A percentile compares a stretch with the other conserved stretches of the same genome.
phyloP scores from a whole-genome alignment of 306 rosid species.

The Betula pendula region DNA sequence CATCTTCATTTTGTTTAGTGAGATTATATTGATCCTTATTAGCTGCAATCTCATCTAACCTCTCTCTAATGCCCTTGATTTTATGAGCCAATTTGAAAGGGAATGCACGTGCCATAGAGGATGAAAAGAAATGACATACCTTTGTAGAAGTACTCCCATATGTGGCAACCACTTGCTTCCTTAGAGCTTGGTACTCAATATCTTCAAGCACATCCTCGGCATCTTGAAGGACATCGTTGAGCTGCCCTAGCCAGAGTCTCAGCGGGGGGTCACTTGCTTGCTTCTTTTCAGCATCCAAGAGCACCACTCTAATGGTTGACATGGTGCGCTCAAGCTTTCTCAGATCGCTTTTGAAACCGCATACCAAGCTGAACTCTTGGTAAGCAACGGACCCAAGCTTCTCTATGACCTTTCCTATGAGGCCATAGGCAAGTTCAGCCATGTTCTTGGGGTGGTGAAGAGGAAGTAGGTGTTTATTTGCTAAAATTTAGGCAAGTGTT shows the following conservation, averaged over 20 bases:
- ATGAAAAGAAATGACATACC: constrained; percentile 26
- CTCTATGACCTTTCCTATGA: constrained; percentile 11
- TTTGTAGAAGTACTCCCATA: not conserved
- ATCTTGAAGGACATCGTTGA: constrained; percentile 12
- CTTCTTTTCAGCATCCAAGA: constrained; percentile 38
- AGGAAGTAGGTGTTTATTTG: no score
- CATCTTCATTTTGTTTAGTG: not conserved
- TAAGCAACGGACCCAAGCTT: constrained; percentile 21
- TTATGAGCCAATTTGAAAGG: constrained; percentile 1
- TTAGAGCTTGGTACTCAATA: constrained; percentile 20
- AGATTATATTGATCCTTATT: constrained; percentile 1
- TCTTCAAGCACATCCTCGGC: constrained; percentile 32
- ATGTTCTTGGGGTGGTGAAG: not conserved
- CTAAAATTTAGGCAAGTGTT: no score
- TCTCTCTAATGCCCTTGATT: constrained; percentile 14
- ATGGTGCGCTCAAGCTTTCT: constrained; percentile 9
- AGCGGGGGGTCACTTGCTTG: not conserved
- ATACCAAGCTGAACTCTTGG: constrained; percentile 16
- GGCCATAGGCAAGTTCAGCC: constrained; percentile 23
- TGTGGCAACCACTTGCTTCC: constrained; percentile 8
- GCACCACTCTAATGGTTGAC: constrained; percentile 20
- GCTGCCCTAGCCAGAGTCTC: constrained; percentile 16
- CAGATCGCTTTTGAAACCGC: constrained; percentile 18
- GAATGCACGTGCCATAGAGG: constrained; percentile 10
- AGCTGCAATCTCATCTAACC: no score